Evolutionary conservation across 139 green algal species (phyloP).

Genomic region (Chlorella sorokiniana): DNA sequence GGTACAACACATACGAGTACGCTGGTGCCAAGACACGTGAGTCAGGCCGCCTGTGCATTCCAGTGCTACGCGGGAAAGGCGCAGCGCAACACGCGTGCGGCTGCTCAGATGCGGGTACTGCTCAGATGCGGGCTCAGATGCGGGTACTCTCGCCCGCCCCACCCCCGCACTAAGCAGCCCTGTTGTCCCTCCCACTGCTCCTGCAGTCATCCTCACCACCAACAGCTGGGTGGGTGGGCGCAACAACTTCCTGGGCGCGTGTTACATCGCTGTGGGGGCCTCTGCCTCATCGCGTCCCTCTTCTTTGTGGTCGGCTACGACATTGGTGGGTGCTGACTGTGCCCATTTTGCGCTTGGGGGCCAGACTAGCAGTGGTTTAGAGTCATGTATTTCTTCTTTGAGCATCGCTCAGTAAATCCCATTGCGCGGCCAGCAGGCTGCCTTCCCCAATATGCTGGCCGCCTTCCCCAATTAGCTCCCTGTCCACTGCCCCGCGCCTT

Average conservation of each 20-base stretch:
- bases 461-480: not conserved
- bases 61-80: no score
- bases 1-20: conserved; percentile 83
- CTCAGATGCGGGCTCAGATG: no score
- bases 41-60: not conserved
- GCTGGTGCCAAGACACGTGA: conserved; percentile 55
- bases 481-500: not conserved
- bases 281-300: conserved; percentile 41
- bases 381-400: no score
- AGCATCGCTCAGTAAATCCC: no score
- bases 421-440: not conserved
- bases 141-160: no score
- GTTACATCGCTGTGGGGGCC: conserved; percentile 63
- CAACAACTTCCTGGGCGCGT: conserved; percentile 72
- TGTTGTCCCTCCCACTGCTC: not conserved
- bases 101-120: no score
- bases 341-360: not conserved
- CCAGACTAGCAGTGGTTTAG: no score
- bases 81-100: no score
- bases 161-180: no score
- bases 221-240: conserved; percentile 78
- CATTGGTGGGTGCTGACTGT: not conserved
- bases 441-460: not conserved
- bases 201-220: conserved; percentile 60
- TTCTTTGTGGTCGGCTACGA: conserved; percentile 49